Percentiles rank a stretch among this genome's conserved stretches.
Conservation (phyloP, 2,329 filamentous ascomycete genomes). For the Escovopsis sp. region DNA sequence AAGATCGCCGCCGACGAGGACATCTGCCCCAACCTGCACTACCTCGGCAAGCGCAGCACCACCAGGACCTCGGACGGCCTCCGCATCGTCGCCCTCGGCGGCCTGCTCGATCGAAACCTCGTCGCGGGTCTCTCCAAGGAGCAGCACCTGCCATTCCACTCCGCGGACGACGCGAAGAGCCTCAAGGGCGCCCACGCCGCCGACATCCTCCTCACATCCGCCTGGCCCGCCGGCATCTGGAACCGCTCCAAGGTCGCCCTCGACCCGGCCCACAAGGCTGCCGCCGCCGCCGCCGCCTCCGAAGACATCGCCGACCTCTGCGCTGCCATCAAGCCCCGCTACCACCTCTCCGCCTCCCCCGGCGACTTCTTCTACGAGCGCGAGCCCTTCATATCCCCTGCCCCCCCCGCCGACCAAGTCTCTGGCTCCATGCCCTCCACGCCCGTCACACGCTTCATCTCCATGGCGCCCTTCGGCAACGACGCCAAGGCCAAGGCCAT, state of each 20-base stretch:
- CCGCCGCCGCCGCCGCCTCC: slow-evolving; percentile 32
- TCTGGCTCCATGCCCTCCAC: slow-evolving; percentile 32
- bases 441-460: slow-evolving; percentile 74
- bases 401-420: slow-evolving; percentile 11
- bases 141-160: slow-evolving; percentile 64
- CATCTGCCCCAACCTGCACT: slow-evolving; percentile 82
- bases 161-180: slow-evolving; percentile 57
- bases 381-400: slow-evolving; percentile 73
- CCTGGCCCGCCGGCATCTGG: slow-evolving; percentile 68
- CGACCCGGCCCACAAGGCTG: slow-evolving; percentile 33
- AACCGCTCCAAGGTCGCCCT: slow-evolving; percentile 49
- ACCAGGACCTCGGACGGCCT: slow-evolving; percentile 84
- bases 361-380: slow-evolving; percentile 65
- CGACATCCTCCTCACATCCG: slow-evolving; percentile 74
- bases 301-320: slow-evolving; percentile 66
- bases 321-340: slow-evolving; percentile 68
- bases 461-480: slow-evolving; percentile 67
- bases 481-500: slow-evolving; percentile 61
- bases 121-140: slow-evolving; percentile 50
- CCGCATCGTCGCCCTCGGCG: slow-evolving; percentile 74
- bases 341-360: slow-evolving; percentile 65
- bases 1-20: slow-evolving; percentile 59
- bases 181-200: slow-evolving; percentile 62
- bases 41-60: slow-evolving; percentile 70
- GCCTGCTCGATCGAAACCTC: slow-evolving; percentile 46